Base-by-base conservation (phyloP, 202 grass and related monocot species). In the Cymbopogon flexuosus region DNA sequence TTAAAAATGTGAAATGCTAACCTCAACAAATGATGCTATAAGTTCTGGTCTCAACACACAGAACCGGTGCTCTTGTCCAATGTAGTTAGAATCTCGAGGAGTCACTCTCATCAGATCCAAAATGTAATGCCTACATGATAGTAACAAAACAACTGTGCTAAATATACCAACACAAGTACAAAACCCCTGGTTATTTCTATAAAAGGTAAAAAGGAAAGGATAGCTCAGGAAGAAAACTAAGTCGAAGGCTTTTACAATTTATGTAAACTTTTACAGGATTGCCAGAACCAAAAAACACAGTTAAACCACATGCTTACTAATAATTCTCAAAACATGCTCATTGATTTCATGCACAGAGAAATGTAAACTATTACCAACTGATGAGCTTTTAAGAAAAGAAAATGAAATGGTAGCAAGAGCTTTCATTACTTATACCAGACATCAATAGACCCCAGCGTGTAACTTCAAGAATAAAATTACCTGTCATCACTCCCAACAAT, bases 31-130 rank as follows among this genome's bases (percentile, higher is more conserved):
- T 78, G 92, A 87, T 72, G 88, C 79, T 81, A 96, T 82, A 47
- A 99, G 96, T 76, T 99, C 96, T 9, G 96, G 92, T 64, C 96
- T 89, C 85, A 99, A 86, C 15, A 96, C 92, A 72, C 88, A 99
- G 79, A 99, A 99, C 16, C 92, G 90, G 49, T 96, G 83, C 51
- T 89, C 88, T 78, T 88, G 80, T 88, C 90, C 96, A 81, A 87
- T 88, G 79, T 91, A 99, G 73, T 99, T 99, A 81, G 92, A 91
- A 90, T 99, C 96, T 70, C 96, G 89, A 35, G 96, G 96, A 77
- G 96, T 99, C 37, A 99, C 96, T 88, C 96, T 91, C 96, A 99
- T 99, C 78, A 99, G 84, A 87, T 99, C 96, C 83, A 99, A 88
- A 84, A 99, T 92, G 75, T 99, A 99, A 88, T 93, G 96, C 83